Evolutionary conservation across 129 eudicot species (phyloP).

Genomic region (Artemisia tridentata): DNA sequence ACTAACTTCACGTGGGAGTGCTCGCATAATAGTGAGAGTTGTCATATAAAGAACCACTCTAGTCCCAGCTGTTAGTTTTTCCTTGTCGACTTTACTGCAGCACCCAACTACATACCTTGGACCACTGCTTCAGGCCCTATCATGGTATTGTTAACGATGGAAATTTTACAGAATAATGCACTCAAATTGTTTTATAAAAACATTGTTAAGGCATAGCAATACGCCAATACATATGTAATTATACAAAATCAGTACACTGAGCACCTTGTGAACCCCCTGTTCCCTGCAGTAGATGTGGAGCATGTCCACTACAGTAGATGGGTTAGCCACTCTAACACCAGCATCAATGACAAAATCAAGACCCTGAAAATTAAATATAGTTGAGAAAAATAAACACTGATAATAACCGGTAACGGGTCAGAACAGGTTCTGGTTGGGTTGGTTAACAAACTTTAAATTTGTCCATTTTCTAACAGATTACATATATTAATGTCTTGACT

Average conservation of each 20-base stretch:
- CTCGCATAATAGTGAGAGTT: slow-evolving; percentile 90
- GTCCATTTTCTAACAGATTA: too few species aligned
- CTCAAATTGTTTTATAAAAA: background rate
- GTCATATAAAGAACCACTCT: slow-evolving; percentile 99
- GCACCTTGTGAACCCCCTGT: too few species aligned
- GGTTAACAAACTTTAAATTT: too few species aligned
- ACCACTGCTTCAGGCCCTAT: slow-evolving; percentile 44
- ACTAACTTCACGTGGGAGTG: slow-evolving; percentile 16
- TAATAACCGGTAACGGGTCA: background rate
- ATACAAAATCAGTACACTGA: too few species aligned
- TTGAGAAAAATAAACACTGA: background rate
- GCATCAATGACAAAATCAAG: slow-evolving; percentile 89
- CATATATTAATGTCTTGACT: background rate
- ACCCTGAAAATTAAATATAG: slow-evolving; percentile 45
- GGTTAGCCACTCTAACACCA: slow-evolving; percentile 81
- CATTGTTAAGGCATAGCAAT: background rate
- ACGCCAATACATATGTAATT: background rate
- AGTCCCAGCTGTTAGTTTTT: slow-evolving; percentile 87
- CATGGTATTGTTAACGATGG: background rate
- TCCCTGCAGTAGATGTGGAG: too few species aligned
- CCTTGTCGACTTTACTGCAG: slow-evolving; percentile 96
- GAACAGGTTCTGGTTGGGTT: too few species aligned
- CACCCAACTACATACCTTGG: slow-evolving; percentile 99
- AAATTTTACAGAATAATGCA: slow-evolving; percentile 2
- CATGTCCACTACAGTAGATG: slow-evolving; percentile 95